Evolutionary conservation across 2,329 filamentous ascomycete genomes (phyloP).

Genomic region (Scytalidium lignicola): DNA sequence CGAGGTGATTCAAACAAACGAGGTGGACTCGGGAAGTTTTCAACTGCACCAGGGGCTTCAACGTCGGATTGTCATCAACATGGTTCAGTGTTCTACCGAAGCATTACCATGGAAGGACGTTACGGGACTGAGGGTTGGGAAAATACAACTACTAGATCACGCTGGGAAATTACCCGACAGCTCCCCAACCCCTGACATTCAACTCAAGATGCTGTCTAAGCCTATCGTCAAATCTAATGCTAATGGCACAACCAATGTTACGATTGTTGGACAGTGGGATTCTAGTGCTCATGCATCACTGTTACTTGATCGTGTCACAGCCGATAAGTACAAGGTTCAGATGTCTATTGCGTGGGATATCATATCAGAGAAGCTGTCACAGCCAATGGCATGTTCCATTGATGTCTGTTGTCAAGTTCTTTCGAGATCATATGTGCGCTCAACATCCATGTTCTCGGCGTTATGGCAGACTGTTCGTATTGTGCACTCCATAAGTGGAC

Average conservation of each 20-base stretch:
- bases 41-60: slow-evolving; percentile 95
- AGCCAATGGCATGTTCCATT: slow-evolving; percentile 81
- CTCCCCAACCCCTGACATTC: slow-evolving; percentile 65
- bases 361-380: slow-evolving; percentile 73
- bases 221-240: slow-evolving; percentile 79
- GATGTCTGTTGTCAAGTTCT: slow-evolving; percentile 80
- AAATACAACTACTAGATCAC: slow-evolving; percentile 77
- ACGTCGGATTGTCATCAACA: slow-evolving; percentile 75
- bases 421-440: slow-evolving; percentile 76
- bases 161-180: slow-evolving; percentile 80
- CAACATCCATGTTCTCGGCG: slow-evolving; percentile 79
- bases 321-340: slow-evolving; percentile 89
- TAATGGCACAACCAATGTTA: slow-evolving; percentile 85
- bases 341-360: slow-evolving; percentile 85
- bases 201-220: slow-evolving; percentile 69
- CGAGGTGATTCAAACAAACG: slow-evolving; percentile 81
- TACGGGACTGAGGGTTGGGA: slow-evolving; percentile 69
- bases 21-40: slow-evolving; percentile 83
- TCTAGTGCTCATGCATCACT: slow-evolving; percentile 87
- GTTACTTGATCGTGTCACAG: slow-evolving; percentile 87
- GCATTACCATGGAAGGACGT: slow-evolving; percentile 85
- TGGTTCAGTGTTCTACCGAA: slow-evolving; percentile 89
- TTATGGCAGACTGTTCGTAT: slow-evolving; percentile 82
- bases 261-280: slow-evolving; percentile 91
- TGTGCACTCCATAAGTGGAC: slow-evolving; percentile 78